Evolutionary conservation across 208 protist species (phyloP).

Genomic region (Ichthyophonus hoferi): DNA sequence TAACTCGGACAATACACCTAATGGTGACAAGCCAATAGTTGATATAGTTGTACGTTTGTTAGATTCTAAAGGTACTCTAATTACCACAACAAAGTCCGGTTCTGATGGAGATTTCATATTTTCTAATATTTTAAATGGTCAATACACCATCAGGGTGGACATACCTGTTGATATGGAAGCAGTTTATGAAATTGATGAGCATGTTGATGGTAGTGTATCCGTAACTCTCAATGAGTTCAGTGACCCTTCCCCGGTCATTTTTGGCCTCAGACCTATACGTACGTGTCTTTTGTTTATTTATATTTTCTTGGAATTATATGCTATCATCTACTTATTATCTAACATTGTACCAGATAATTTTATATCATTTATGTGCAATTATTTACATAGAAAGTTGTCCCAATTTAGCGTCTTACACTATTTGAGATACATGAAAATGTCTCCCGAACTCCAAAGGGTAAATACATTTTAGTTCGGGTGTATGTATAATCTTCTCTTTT

Average conservation of each 20-base stretch:
- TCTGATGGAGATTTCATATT: not conserved
- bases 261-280: not conserved
- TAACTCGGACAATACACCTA: not conserved
- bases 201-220: not conserved
- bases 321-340: too few relatives aligned
- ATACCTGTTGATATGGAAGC: not conserved
- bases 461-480: too few relatives aligned
- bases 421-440: too few relatives aligned
- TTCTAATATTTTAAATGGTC: not conserved
- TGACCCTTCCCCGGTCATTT: not conserved
- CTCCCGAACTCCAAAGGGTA: too few relatives aligned
- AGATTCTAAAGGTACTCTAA: not conserved
- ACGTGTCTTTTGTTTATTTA: too few relatives aligned
- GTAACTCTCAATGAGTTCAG: not conserved
- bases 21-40: not conserved
- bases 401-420: too few relatives aligned
- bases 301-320: too few relatives aligned
- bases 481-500: too few relatives aligned
- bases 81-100: not conserved
- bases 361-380: too few relatives aligned
- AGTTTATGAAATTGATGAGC: not conserved
- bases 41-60: not conserved
- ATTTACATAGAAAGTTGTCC: too few relatives aligned
- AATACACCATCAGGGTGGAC: not conserved
- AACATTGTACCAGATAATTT: too few relatives aligned